phyloP scores from a whole-genome alignment of 352 stramenopile genomes.

The Phytophthora citrophthora region DNA sequence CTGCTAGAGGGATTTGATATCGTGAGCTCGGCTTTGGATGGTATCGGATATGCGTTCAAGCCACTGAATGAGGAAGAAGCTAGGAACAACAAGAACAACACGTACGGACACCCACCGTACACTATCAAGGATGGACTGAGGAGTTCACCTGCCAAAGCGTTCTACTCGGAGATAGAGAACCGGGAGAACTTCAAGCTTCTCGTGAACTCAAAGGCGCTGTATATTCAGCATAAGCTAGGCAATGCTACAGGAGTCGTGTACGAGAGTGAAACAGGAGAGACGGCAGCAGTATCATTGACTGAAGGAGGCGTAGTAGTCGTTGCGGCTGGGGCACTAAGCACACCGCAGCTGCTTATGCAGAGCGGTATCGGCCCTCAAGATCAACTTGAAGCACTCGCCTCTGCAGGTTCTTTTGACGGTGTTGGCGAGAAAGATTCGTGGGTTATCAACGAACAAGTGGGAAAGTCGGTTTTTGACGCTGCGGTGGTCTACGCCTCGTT shows the following conservation, averaged over 20 bases:
- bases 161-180: constrained; percentile 49
- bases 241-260: constrained; percentile 60
- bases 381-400: constrained; percentile 50
- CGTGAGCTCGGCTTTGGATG: constrained; percentile 37
- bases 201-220: constrained; percentile 49
- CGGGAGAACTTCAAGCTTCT: constrained; percentile 57
- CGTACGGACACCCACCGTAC: constrained; percentile 57
- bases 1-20: constrained; percentile 60
- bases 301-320: constrained; percentile 71
- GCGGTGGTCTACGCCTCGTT: constrained; percentile 44
- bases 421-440: constrained; percentile 26
- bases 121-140: constrained; percentile 55
- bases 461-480: constrained; percentile 49
- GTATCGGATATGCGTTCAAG: constrained; percentile 36
- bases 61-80: constrained; percentile 52
- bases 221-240: constrained; percentile 56
- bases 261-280: constrained; percentile 23
- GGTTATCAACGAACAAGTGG: constrained; percentile 53
- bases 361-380: constrained; percentile 71
- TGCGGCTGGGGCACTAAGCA: constrained; percentile 70
- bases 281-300: constrained; percentile 30
- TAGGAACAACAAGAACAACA: constrained; percentile 59
- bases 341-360: constrained; percentile 84
- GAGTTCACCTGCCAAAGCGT: constrained; percentile 60
- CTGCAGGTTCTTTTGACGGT: constrained; percentile 21